Conservation (phyloP, 75 land plant genomes). For the Pinus albicaulis region DNA sequence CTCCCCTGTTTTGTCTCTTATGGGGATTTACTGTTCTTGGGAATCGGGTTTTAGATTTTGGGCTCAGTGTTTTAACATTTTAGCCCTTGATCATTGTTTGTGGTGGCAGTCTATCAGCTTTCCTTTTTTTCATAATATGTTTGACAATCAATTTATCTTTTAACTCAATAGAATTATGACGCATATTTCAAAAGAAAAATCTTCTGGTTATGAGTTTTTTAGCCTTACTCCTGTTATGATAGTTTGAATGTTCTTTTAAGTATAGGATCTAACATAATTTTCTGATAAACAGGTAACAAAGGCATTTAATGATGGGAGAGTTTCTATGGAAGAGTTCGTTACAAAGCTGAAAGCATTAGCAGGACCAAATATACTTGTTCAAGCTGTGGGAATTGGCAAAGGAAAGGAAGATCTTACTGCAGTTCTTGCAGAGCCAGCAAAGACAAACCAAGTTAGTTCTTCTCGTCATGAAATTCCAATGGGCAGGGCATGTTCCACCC, state of each 20-base stretch:
- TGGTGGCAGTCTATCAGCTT: not conserved
- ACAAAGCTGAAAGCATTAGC: slow-evolving; percentile 27
- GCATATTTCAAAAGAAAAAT: not conserved
- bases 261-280: not conserved
- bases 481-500: slow-evolving; percentile 50
- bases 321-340: slow-evolving; percentile 53
- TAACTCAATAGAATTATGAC: not conserved
- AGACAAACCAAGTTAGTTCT: slow-evolving; percentile 8
- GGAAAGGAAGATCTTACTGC: slow-evolving; percentile 57
- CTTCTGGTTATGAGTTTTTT: not conserved
- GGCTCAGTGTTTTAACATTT: too few species aligned
- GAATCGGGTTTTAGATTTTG: too few species aligned
- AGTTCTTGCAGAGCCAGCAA: slow-evolving; percentile 24
- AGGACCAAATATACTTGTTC: slow-evolving; percentile 40
- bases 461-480: slow-evolving; percentile 29
- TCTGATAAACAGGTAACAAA: slow-evolving; percentile 30
- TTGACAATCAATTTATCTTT: not conserved
- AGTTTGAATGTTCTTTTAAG: not conserved
- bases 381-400: slow-evolving; percentile 56
- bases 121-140: not conserved
- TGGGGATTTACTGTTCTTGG: too few species aligned
- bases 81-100: too few species aligned
- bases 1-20: too few species aligned
- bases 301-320: slow-evolving; percentile 37
- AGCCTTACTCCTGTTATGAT: not conserved